Evolutionary conservation across 2,329 filamentous ascomycete genomes (phyloP), one percentile per base, ranked within the genome.

Genomic region (Fusarium annulatum): DNA sequence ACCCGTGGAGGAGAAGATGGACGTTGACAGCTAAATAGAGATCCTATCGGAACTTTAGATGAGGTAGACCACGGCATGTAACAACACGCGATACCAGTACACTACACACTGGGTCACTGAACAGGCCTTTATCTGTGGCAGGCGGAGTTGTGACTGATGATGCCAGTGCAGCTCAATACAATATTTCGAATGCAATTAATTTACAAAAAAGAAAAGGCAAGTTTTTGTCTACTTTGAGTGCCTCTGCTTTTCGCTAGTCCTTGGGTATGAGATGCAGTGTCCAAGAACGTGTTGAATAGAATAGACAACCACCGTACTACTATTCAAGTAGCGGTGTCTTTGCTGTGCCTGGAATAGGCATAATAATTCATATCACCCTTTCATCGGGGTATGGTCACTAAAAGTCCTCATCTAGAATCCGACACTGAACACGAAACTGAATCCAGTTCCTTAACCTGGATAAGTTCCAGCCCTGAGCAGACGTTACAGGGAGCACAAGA

Each of bases 1-100:
- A 79, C 89, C 92, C 63, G 88, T 91, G 62, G 90, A 92, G 72
- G 89, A 89, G 81, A 87, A 85, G 80, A 93, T 93, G 91, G 91
- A 93, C 77, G 86, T 93, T 51, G 91, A 93, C 81, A 84, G 86
- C 79, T 92, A 76, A 66, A 67, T 43, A 53, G 46, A 42, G 67
- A 59, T 62, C 49, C 55, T 38, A 42, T 61, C 60, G 46, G 67
- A 58, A 55, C 42, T 52, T 30, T 72, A 70, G 67, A 71, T 52
- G 66, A 38, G 28, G 55, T 67, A 72, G 65, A 69, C 46, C 64
- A 73, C 46, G 71, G 61, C 63, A 76, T 79, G 72, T 79, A 78
- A 79, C 67, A 78, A 76, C 59, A 77, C 59, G 59, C 53, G 66
- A 70, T 69, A 61, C 71, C 53, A 64, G 68, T 48, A 73, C 52